phyloP scores from a whole-genome alignment of 257 asterid genomes.

The Nicotiana tabacum region DNA sequence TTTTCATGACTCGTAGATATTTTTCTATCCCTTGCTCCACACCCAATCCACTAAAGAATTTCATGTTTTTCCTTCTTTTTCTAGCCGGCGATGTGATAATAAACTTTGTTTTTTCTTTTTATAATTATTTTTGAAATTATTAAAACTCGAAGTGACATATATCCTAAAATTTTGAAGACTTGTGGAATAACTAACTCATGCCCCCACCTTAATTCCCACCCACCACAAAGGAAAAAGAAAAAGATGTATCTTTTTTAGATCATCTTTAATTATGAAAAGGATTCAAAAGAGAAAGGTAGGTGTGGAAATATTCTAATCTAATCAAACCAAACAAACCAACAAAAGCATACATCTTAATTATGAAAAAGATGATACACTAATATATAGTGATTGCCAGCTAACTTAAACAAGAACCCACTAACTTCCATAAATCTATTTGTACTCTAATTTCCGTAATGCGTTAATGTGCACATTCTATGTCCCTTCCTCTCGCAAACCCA shows the following conservation, averaged over 20 bases:
- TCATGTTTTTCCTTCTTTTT: too few relatives aligned
- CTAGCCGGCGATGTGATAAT: too few relatives aligned
- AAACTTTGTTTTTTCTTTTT: too few relatives aligned
- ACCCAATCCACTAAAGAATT: too few relatives aligned
- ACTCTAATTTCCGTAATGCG: constrained; percentile 6
- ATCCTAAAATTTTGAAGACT: not conserved
- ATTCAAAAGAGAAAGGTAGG: constrained; percentile 1
- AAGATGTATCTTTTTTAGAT: not conserved
- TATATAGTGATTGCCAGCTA: constrained; percentile 57
- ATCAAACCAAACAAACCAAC: constrained; percentile 18
- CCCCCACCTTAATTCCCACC: not conserved
- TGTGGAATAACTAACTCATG: not conserved
- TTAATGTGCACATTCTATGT: constrained; percentile 17
- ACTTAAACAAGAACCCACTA: constrained; percentile 28
- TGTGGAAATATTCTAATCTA: constrained; percentile 6
- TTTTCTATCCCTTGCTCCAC: too few relatives aligned
- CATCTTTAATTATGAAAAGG: constrained; percentile 8
- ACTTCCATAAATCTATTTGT: constrained; percentile 15
- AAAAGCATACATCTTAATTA: constrained; percentile 9
- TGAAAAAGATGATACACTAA: constrained; percentile 10
- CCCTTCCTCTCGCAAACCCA: not conserved
- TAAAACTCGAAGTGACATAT: not conserved
- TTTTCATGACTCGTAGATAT: too few relatives aligned
- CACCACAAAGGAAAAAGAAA: not conserved
- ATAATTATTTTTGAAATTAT: too few relatives aligned